Base-by-base conservation (phyloP, 495 filamentous ascomycete species). In the Podospora pseudocomata region DNA sequence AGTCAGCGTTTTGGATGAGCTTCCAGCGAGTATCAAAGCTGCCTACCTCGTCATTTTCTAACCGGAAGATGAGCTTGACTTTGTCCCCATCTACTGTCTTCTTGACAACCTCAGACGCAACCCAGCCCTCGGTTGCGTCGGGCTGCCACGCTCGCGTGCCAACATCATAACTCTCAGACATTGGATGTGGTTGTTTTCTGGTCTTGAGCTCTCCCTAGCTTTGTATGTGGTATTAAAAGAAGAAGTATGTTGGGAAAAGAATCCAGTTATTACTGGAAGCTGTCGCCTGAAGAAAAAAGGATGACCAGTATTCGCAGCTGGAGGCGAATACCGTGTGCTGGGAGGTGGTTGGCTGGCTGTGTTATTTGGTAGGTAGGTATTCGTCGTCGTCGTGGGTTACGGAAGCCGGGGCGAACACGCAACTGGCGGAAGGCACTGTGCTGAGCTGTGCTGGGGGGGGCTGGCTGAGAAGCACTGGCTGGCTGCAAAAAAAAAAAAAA, bases 61-160 rank as follows among this genome's bases (percentile, higher is more conserved):
- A 81, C 79, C 86, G 82, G 77, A 98, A 98, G 65, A 93, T 83
- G 77, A 99, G 86, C 68, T 82, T 86, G 75, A 96, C 91, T 75
- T 95, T 96, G 73, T 93, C 87, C 26, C 93, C 96, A 78, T 93
- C 82, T 67, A 93, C 82, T 53, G 86, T 82, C 85, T 94, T 98
- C 77, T 93, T 90, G 79, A 90, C 84, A 70, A 99, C 92, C 84
- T 97, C 93, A 34, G 96, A 97, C 71, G 93, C 91, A 80, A 98
- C 85, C 95, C 95, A 99, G 79, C 95, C 95, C 80, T 99, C 95
- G 61, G 89, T 90, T 71, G 87, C 80, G 83, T 99, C 95, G 69
- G 96, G 92, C 86, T 98, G 94, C 95, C 95, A 99, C 78, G 93
- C 96, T 86, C 91, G 87, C 72, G 95, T 98, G 71, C 94, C 96